Evolutionary conservation across 768 basidiomycete species (phyloP), one percentile per base, ranked within the genome.

Genomic region (Russula griseocarnosa): DNA sequence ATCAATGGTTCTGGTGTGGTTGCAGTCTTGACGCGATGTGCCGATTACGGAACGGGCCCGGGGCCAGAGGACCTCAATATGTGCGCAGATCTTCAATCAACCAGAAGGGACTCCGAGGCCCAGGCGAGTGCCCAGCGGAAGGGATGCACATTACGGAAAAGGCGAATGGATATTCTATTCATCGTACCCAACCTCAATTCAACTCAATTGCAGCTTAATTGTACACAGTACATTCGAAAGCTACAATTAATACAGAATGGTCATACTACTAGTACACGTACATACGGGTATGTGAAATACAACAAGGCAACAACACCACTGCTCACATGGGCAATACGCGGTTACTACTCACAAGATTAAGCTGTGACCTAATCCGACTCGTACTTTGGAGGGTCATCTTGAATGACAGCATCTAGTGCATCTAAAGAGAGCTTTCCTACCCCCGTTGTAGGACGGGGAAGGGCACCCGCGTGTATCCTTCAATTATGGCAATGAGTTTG

Each of bases 381-480:
- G 42, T 44, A 9, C 42, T 20, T 6, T 6, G 18, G 40, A 18
- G 18, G 40, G 40, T 42, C 40, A 0, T 44, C 42, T n/a, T n/a
- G 2, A 44, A n/a, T 0, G 8, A 20, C 42, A 44, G 20, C 20
- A 1, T 44, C 20, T 18, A 44, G 6, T 20, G 7, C 7, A 14
- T 26, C 0, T 28, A 30, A 5, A 1, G 62, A 14, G 9, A 44
- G 32, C 42, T 32, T 52, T 20, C 40, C 40, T 16, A 2, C 9
- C 13, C 3, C 40, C 1, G 38, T 52, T 20, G 28, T 16, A 36
- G 40, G 30, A 3, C 34, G 26, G 30, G 36, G 36, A 1, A 50
- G 49, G n/a, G 6, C 34, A 26, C 61, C 55, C 5, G 61, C 61
- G 13, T 62, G 55, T 51, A 9, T 14, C 28, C 55, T 62, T 46